A percentile compares a stretch with the other conserved stretches of the same genome.
phyloP scores from a whole-genome alignment of 148 eudicot species.

The Amaranthus cruentus region DNA sequence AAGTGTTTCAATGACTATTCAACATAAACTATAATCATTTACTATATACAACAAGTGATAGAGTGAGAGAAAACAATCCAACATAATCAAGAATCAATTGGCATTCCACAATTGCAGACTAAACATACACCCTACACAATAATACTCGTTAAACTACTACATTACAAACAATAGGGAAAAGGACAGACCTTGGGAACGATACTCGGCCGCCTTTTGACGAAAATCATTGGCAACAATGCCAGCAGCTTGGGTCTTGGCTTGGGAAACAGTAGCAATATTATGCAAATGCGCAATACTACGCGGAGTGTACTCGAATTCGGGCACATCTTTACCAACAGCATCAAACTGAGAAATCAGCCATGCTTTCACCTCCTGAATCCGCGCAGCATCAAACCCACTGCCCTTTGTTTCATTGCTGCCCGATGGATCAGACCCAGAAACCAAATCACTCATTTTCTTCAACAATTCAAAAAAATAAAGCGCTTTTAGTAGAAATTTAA shows the following conservation, averaged over 20 bases:
- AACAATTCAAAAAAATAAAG: neutral
- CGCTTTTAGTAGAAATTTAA: neutral
- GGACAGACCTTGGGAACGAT: slow-evolving; percentile 72
- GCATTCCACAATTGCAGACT: neutral
- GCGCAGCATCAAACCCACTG: slow-evolving; percentile 61
- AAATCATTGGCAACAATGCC: slow-evolving; percentile 84
- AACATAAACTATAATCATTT: neutral
- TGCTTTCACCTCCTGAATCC: slow-evolving; percentile 82
- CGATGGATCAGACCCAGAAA: slow-evolving; percentile 43
- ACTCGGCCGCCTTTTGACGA: slow-evolving; percentile 83
- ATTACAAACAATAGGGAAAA: neutral
- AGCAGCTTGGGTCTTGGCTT: slow-evolving; percentile 91
- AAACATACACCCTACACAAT: neutral
- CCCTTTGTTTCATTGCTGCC: slow-evolving; percentile 37
- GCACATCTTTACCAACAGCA: slow-evolving; percentile 81
- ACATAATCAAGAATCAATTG: neutral
- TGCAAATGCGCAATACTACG: slow-evolving; percentile 79
- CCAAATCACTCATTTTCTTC: slow-evolving; percentile 58
- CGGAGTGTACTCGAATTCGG: slow-evolving; percentile 88
- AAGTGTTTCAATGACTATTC: neutral
- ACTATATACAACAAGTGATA: neutral
- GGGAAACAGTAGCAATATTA: slow-evolving; percentile 74
- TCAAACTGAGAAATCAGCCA: slow-evolving; percentile 87
- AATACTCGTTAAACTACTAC: neutral
- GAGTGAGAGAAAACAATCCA: neutral